phyloP scores from a whole-genome alignment of 129 eudicot species.

The Flaveria brownii region DNA sequence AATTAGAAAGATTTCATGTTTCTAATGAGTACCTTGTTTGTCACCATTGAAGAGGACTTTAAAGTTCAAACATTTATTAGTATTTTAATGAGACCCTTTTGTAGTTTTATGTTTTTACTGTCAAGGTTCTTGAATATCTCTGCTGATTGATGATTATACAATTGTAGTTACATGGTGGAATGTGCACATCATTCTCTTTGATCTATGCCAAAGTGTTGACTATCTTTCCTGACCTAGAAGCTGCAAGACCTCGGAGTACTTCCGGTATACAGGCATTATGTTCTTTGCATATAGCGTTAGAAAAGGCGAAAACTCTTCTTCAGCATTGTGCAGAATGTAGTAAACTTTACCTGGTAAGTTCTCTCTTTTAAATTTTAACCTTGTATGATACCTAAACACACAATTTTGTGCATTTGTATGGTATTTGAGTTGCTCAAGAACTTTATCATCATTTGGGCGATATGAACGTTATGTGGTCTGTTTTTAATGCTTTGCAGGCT shows the following conservation, averaged over 20 bases:
- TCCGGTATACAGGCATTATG: slow-evolving; percentile 95
- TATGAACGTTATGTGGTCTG: background rate
- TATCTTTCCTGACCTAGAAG: slow-evolving; percentile 84
- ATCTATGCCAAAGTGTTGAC: slow-evolving; percentile 65
- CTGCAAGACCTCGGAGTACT: slow-evolving; percentile 91
- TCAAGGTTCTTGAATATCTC: slow-evolving; percentile 16
- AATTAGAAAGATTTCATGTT: slow-evolving; percentile 18
- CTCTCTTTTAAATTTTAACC: background rate
- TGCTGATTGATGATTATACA: slow-evolving; percentile 26
- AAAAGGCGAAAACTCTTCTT: slow-evolving; percentile 84
- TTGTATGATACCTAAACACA: background rate
- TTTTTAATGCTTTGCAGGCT: slow-evolving; percentile 54
- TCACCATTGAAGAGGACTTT: background rate
- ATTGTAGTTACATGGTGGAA: slow-evolving; percentile 85
- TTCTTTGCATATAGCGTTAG: slow-evolving; percentile 85
- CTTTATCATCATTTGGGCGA: background rate
- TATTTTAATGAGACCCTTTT: background rate
- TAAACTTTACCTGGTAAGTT: slow-evolving; percentile 84
- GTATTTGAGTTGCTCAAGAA: too few species aligned
- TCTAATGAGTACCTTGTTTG: background rate
- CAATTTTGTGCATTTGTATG: background rate
- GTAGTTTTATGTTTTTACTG: background rate
- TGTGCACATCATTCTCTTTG: slow-evolving; percentile 67
- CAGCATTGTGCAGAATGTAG: slow-evolving; percentile 95
- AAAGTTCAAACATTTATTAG: background rate